Evolutionary conservation across 192 early-diverging fungal genomes (phyloP), one percentile per base, ranked within the genome.

Genomic region (Tieghemiomyces parasiticus): DNA sequence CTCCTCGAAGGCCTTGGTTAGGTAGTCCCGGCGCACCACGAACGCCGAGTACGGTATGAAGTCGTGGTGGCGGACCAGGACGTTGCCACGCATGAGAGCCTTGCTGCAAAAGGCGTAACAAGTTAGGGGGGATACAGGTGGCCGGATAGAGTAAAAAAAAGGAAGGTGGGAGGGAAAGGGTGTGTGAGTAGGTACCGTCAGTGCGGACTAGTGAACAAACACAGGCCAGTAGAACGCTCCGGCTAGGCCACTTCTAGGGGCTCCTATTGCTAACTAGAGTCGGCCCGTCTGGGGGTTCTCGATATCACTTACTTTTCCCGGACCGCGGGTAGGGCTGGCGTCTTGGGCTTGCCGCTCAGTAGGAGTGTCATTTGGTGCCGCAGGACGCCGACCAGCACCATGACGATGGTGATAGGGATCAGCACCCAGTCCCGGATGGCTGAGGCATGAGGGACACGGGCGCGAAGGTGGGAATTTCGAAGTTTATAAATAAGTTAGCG

Each of bases 371-470:
- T 81, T 66, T 92, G 81, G 74, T 96, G 89, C 29, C 95, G 75
- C 64, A 96, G 75, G n/a, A 98, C 71, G 58, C 95, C 95, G 28
- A 95, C 91, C 61, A 98, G 77, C 30, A 98, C 81, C 95, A 98
- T 98, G 65, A 95, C 92, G 28, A 93, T 60, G 80, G 94, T 93
- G 67, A 98, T 96, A 22, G 95, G 93, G 44, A 98, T 82, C 59
- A 98, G 78, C 6, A 97, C 92, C 94, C 92, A 90, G 71, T 88
- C 78, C 52, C 89, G 79, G 60, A 91, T 91, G 50, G 83, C 88
- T 81, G 47, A 29, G 46, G 46, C 16, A 55, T 6, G 31, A 54
- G 32, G 24, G 16, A 10, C 31, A 32, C 46, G 20, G 61, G 28
- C 63, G 1, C 58, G 32, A 31, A 26, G 12, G 2, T 20, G 46